phyloP scores from a whole-genome alignment of 1,284 basidiomycete genomes.

The Ganoderma resinaceum region DNA sequence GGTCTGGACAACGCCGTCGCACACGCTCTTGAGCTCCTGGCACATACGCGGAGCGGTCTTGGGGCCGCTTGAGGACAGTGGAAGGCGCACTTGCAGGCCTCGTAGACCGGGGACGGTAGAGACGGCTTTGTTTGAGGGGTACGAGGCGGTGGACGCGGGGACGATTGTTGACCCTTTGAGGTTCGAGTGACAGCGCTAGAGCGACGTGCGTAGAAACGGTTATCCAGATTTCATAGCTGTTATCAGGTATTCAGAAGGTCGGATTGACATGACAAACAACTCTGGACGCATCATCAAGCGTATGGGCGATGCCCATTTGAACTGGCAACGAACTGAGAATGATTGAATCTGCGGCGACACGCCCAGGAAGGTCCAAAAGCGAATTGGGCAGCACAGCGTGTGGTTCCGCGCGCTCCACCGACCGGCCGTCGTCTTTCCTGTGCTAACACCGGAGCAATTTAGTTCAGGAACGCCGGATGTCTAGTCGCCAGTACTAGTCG shows the following conservation, averaged over 20 bases:
- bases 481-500: not conserved
- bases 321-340: not conserved
- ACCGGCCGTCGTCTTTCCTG: not conserved
- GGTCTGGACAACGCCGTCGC: no score
- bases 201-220: not conserved
- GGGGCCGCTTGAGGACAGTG: constrained; percentile 45
- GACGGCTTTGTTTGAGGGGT: constrained; percentile 42
- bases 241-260: not conserved
- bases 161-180: not conserved
- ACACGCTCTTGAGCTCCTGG: no score
- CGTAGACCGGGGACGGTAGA: constrained; percentile 50
- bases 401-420: not conserved
- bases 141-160: constrained; percentile 29
- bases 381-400: constrained; percentile 3
- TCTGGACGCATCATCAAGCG: not conserved
- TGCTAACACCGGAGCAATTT: not conserved
- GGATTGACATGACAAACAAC: not conserved
- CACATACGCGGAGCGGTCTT: constrained; percentile 37
- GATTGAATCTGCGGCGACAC: not conserved
- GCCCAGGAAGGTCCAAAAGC: not conserved
- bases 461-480: constrained; percentile 1
- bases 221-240: not conserved
- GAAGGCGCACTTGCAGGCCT: constrained; percentile 39
- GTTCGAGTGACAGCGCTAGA: not conserved
- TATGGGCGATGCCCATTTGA: not conserved